Percentiles rank a stretch among this genome's conserved stretches.
These are phyloP conservation scores for Colletotrichum tamarilloi DNA, from an alignment of 2,329 filamentous ascomycete genomes.

Conservation along the genomic window DNA sequence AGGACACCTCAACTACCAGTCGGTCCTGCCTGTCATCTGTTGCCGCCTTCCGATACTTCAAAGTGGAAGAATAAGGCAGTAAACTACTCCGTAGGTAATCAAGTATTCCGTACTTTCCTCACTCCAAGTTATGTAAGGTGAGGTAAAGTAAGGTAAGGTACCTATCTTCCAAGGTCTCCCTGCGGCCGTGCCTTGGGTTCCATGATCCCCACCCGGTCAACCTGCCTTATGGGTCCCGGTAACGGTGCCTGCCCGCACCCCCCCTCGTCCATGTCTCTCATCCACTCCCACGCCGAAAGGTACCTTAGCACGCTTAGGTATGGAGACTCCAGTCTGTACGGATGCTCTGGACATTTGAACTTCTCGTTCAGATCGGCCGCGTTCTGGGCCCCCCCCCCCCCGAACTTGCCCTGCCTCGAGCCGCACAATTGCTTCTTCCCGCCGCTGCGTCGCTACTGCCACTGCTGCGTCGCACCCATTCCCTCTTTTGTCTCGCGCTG, in stretches of 20 bases:
- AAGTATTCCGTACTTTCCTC: neutral
- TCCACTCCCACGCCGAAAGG: neutral
- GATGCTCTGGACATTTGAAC: neutral
- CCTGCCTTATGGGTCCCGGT: conserved; percentile 7
- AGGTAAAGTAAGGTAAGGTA: neutral
- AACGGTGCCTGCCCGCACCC: conserved; percentile 5
- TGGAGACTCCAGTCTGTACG: neutral
- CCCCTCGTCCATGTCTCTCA: neutral
- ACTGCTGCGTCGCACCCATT: conserved; percentile 9
- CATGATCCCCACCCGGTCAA: neutral
- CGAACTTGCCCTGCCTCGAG: conserved; percentile 16
- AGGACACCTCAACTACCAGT: neutral
- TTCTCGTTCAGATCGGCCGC: conserved; percentile 5
- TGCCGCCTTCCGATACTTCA: neutral
- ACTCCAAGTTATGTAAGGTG: neutral
- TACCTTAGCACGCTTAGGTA: neutral
- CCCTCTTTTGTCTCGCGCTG: conserved; percentile 27
- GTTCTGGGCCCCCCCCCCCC: conserved; percentile 19
- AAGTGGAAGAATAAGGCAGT: neutral
- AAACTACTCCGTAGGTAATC: neutral
- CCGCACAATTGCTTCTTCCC: conserved; percentile 32
- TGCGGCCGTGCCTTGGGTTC: neutral
- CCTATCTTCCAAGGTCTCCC: neutral
- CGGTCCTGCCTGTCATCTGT: neutral
- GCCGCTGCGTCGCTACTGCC: neutral